phyloP scores from a whole-genome alignment of 257 asterid species.

The Schizonepeta tenuifolia region DNA sequence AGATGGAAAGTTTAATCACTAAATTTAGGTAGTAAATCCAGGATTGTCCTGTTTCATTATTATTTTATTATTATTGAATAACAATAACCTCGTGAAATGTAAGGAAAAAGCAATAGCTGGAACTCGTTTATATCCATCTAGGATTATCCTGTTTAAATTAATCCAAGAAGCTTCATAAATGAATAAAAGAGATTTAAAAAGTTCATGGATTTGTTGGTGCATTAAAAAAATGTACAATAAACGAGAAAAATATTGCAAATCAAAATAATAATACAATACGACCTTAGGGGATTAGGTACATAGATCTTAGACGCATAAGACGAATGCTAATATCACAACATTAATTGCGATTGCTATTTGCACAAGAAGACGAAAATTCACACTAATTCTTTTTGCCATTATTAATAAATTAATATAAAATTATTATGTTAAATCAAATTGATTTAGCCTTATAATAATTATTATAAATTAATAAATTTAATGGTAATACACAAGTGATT shows the following conservation, averaged over 20 bases:
- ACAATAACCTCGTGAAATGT: constrained; percentile 10
- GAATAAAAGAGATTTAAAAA: no score
- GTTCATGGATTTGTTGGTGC: not conserved
- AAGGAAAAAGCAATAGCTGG: not conserved
- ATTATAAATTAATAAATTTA: no score
- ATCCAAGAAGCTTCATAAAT: not conserved
- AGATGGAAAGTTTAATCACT: not conserved
- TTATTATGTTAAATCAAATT: no score
- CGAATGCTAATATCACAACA: not conserved
- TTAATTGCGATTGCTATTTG: not conserved
- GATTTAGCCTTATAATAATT: no score
- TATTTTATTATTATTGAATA: not conserved
- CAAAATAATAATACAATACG: not conserved
- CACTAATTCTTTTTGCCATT: not conserved
- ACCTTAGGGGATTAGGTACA: constrained; percentile 17
- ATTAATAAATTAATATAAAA: no score
- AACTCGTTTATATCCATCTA: not conserved
- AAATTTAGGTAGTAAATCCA: constrained; percentile 23
- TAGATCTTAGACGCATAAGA: not conserved
- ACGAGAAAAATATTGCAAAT: not conserved
- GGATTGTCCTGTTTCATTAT: not conserved
- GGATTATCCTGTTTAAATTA: not conserved
- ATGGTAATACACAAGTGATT: no score
- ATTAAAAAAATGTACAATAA: not conserved
- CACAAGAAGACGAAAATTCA: constrained; percentile 2